phyloP scores from a whole-genome alignment of 2,329 filamentous ascomycete genomes.

The Acrocalymma vagum region DNA sequence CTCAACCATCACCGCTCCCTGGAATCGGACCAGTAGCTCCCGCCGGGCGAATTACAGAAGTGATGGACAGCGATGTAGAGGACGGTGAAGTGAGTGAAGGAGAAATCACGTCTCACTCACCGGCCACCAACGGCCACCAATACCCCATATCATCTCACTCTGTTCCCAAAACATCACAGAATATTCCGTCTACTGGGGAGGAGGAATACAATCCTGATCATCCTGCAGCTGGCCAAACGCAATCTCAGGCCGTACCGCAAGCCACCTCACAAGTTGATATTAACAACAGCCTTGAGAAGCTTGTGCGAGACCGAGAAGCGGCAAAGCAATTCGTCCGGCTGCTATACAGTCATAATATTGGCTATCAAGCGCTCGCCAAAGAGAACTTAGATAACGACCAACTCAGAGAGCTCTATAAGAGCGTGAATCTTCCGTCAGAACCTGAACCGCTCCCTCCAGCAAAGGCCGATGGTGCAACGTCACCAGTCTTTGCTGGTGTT shows the following conservation, averaged over 20 bases:
- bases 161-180: constrained; percentile 18
- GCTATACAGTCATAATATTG: constrained; percentile 68
- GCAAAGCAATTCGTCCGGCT: constrained; percentile 48
- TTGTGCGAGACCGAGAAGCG: constrained; percentile 37
- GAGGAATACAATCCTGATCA: constrained; percentile 26
- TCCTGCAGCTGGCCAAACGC: constrained; percentile 24
- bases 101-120: constrained; percentile 21
- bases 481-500: too few species aligned
- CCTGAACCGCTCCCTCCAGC: constrained; percentile 32
- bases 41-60: constrained; percentile 37
- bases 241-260: constrained; percentile 4
- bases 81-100: constrained; percentile 81
- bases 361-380: constrained; percentile 71
- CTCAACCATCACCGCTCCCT: constrained; percentile 9
- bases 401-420: constrained; percentile 36
- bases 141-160: constrained; percentile 31
- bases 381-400: constrained; percentile 37
- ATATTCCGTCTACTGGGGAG: constrained; percentile 9
- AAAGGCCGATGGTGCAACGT: constrained; percentile 17
- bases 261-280: constrained; percentile 10
- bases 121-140: constrained; percentile 14
- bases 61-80: constrained; percentile 62
- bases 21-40: constrained; percentile 14
- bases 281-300: not conserved
- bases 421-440: constrained; percentile 37